phyloP scores from a whole-genome alignment of 1,284 basidiomycete species.

The Puccinia brachypodii region DNA sequence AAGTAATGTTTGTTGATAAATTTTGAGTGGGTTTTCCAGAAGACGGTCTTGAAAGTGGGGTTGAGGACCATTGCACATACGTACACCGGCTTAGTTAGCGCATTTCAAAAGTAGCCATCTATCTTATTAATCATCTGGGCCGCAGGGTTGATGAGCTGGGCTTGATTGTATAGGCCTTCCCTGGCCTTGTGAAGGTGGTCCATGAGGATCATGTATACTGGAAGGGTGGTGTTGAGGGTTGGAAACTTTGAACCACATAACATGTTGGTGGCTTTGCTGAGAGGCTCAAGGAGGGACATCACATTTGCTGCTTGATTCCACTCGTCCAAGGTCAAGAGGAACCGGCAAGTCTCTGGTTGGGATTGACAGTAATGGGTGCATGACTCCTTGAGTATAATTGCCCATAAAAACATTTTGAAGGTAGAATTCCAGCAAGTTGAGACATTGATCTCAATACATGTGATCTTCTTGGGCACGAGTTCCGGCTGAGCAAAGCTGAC shows the following conservation, averaged over 20 bases:
- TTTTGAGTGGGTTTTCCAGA: neutral
- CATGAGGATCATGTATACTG: constrained; percentile 4
- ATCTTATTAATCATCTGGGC: neutral
- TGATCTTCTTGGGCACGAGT: neutral
- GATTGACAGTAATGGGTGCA: neutral
- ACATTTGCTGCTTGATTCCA: constrained; percentile 11
- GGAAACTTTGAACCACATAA: constrained; percentile 33
- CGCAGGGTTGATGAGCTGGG: neutral
- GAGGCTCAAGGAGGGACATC: neutral
- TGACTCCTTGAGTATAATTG: neutral
- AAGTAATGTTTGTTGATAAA: constrained; percentile 1
- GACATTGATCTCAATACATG: neutral
- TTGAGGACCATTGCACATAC: constrained; percentile 16
- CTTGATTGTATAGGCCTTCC: neutral
- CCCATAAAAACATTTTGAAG: neutral
- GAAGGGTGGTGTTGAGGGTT: constrained; percentile 1
- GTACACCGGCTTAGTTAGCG: neutral
- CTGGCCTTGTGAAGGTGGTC: neutral
- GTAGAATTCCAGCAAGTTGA: neutral
- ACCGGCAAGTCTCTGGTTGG: neutral
- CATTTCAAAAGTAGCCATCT: neutral
- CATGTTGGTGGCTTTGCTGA: neutral
- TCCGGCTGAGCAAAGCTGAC: neutral
- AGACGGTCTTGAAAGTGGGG: neutral
- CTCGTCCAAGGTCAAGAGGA: neutral